Percentiles rank a stretch among this genome's conserved stretches.
These are phyloP conservation scores for Cyberlindnera veronae DNA, from an alignment of 805 yeast genomes.

Conservation along the genomic window DNA sequence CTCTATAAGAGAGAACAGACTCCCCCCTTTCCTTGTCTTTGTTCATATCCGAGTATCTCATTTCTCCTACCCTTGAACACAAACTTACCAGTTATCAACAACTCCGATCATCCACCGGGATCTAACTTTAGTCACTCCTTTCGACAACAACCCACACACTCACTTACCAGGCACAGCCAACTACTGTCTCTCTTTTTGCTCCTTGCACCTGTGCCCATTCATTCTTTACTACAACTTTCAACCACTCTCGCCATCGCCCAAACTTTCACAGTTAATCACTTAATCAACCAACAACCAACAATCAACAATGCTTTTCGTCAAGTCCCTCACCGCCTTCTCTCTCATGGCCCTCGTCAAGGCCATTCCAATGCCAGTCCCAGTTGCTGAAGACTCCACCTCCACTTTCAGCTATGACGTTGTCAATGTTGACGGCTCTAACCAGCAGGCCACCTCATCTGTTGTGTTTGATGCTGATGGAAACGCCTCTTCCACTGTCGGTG, in stretches of 20 bases:
- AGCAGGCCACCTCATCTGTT: slow-evolving; percentile 23
- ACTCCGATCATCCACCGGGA: slow-evolving; percentile 1
- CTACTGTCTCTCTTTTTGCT: slow-evolving; percentile 26
- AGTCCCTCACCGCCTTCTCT: slow-evolving; percentile 21
- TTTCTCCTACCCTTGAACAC: neutral
- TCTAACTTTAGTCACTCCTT: slow-evolving; percentile 15
- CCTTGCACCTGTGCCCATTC: slow-evolving; percentile 22
- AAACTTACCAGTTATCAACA: neutral
- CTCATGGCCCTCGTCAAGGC: slow-evolving; percentile 21
- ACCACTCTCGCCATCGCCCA: neutral
- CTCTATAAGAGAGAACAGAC: too few species aligned
- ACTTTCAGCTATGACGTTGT: slow-evolving; percentile 26
- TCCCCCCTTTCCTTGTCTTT: neutral
- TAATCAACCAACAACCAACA: neutral
- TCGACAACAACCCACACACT: slow-evolving; percentile 4
- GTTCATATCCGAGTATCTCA: neutral
- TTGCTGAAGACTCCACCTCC: slow-evolving; percentile 16
- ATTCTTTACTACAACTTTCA: slow-evolving; percentile 11
- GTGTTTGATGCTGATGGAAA: slow-evolving; percentile 17
- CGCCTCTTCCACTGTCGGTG: slow-evolving; percentile 16
- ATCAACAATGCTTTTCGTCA: slow-evolving; percentile 25
- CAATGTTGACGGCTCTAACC: slow-evolving; percentile 29
- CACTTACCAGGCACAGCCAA: slow-evolving; percentile 20
- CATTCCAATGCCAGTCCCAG: slow-evolving; percentile 21
- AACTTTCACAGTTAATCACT: neutral